Conservation (phyloP, 768 basidiomycete species). For the Russula dissimulans region DNA sequence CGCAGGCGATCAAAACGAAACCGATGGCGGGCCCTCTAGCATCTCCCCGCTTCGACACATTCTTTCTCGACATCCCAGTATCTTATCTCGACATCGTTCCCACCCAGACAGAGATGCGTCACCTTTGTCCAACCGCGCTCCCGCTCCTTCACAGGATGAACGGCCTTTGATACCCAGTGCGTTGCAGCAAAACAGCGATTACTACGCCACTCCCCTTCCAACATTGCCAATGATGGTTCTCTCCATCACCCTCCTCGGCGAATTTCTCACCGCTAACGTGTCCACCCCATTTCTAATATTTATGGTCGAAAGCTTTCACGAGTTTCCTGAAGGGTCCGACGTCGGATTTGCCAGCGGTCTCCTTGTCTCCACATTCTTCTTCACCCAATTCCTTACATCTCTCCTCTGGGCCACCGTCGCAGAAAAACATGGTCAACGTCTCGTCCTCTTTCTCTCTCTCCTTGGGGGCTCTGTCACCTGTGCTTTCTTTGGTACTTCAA, state of each 20-base stretch:
- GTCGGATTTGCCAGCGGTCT: slow-evolving; percentile 88
- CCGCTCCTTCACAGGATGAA: slow-evolving; percentile 10
- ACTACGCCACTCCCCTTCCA: slow-evolving; percentile 74
- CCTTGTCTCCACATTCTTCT: slow-evolving; percentile 78
- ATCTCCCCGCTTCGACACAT: slow-evolving; percentile 13
- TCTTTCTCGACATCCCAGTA: slow-evolving; percentile 12
- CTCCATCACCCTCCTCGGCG: slow-evolving; percentile 90
- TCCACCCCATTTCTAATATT: slow-evolving; percentile 87
- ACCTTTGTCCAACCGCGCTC: background rate
- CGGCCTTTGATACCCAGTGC: slow-evolving; percentile 71
- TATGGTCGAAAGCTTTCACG: slow-evolving; percentile 87
- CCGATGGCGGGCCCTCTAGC: background rate
- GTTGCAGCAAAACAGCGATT: slow-evolving; percentile 49
- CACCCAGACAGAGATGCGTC: slow-evolving; percentile 4
- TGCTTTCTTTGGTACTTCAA: slow-evolving; percentile 67
- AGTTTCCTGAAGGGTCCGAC: slow-evolving; percentile 67
- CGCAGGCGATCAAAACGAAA: background rate
- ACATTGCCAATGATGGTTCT: slow-evolving; percentile 83
- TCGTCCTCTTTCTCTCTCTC: slow-evolving; percentile 77
- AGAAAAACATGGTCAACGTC: slow-evolving; percentile 79
- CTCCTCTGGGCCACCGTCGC: slow-evolving; percentile 96
- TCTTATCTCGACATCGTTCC: slow-evolving; percentile 8
- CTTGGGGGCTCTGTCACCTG: slow-evolving; percentile 79
- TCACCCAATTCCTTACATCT: slow-evolving; percentile 93
- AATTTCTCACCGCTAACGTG: slow-evolving; percentile 90